Base-by-base conservation (phyloP, 345 rosid species). In the Pugionium cornutum region DNA sequence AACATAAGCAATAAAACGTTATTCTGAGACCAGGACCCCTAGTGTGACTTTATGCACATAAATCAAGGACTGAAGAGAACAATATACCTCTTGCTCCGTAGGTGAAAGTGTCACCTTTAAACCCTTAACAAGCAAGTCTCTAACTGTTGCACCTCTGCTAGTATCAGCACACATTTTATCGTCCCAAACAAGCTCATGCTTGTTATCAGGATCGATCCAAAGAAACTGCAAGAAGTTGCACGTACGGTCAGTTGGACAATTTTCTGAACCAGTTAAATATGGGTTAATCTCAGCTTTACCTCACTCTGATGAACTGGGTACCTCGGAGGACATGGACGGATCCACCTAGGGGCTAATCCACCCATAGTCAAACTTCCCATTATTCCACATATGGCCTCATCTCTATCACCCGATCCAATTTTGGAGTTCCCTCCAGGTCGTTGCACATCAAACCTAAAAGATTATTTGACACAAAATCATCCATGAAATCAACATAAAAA, bases 111-210 rank as follows among this genome's bases (percentile, higher is more conserved):
- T 77, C 62, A 87, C 92, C 83, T 83, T 88, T 66, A 86, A 71
- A 72, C 96, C 97, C 82, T 87, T 88, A 42, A 81, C 79, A 78
- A 94, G 88, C 64, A 88, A 77, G 81, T 87, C 96, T 65, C 89
- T 84, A 43, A 94, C 89, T 27, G 89, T 88, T 41, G 92, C 91
- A 48, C 92, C 96, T 79, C 88, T 85, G 83, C 97, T 88, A 25
- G 96, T 91, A 83, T 94, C 96, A 62, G 95, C 99, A 83, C 99
- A 94, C 97, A 94, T 94, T 49, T 92, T 85, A 53, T 84, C 83
- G 67, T 94, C 99, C 99, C 99, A 94, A 33, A 85, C 70, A 77
- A 94, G 96, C 83, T 94, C 99, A 62, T 91, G 96, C 68, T 75
- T 87, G 87, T 87, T 89, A 83, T 91, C 97, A 42, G 96, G 92